Conservation (phyloP, 768 basidiomycete genomes). For the Leucosporidium yakuticum region DNA sequence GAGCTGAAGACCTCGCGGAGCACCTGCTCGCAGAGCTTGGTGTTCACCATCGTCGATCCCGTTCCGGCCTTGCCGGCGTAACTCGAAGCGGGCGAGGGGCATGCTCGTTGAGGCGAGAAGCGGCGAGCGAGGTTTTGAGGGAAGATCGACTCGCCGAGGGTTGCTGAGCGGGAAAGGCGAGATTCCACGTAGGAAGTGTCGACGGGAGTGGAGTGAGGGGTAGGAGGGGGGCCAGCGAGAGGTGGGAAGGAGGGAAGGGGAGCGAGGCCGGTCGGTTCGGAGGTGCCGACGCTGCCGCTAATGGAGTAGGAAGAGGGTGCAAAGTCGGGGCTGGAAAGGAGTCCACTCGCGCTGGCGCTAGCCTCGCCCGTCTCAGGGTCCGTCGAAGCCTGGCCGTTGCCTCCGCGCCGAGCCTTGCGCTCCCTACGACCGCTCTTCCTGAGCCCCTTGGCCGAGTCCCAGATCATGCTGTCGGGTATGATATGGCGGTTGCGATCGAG, state of each 20-base stretch:
- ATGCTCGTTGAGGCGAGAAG: slow-evolving; percentile 9
- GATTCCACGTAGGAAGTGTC: slow-evolving; percentile 1
- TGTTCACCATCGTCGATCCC: slow-evolving; percentile 89
- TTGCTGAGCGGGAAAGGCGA: not conserved
- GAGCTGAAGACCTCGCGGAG: slow-evolving; percentile 74
- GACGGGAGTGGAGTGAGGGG: slow-evolving; percentile 32
- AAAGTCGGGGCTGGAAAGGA: slow-evolving; percentile 31
- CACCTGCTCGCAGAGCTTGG: slow-evolving; percentile 88
- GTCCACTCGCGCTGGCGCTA: not conserved
- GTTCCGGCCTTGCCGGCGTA: slow-evolving; percentile 1
- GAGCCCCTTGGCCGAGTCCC: slow-evolving; percentile 39
- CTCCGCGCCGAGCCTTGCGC: slow-evolving; percentile 11
- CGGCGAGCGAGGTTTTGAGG: slow-evolving; percentile 12
- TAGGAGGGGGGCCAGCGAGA: slow-evolving; percentile 19
- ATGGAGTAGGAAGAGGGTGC: slow-evolving; percentile 26
- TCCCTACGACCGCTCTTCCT: slow-evolving; percentile 12
- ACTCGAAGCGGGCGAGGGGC: slow-evolving; percentile 6
- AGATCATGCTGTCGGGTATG: slow-evolving; percentile 83
- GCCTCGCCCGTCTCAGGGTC: slow-evolving; percentile 22
- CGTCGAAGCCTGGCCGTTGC: slow-evolving; percentile 6
- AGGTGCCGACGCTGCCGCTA: slow-evolving; percentile 10
- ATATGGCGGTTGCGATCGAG: slow-evolving; percentile 93
- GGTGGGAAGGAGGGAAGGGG: slow-evolving; percentile 16
- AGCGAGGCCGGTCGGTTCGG: slow-evolving; percentile 13
- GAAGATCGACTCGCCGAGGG: slow-evolving; percentile 7